Conservation (phyloP, 495 filamentous ascomycete genomes). For the Beverwykella pulmonaria region DNA sequence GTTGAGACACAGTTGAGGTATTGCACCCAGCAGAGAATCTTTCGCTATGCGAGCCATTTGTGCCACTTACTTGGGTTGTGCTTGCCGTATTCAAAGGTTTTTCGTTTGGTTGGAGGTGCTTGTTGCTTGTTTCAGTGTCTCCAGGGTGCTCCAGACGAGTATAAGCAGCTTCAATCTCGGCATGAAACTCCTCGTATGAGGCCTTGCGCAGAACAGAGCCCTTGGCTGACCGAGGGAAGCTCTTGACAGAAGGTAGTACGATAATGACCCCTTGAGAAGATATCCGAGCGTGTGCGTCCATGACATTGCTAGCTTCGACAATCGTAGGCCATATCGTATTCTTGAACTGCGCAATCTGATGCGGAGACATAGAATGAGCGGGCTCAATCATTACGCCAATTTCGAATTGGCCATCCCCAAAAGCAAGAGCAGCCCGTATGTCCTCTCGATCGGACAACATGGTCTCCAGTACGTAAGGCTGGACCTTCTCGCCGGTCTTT, state of each 20-base stretch:
- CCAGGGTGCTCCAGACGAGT: constrained; percentile 23
- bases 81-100: not conserved
- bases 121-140: not conserved
- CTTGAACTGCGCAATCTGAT: constrained; percentile 1
- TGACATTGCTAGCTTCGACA: not conserved
- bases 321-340: constrained; percentile 4
- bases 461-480: constrained; percentile 41
- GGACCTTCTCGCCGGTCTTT: constrained; percentile 49
- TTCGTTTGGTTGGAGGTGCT: not conserved
- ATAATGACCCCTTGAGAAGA: constrained; percentile 40
- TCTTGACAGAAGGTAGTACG: constrained; percentile 27
- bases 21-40: not conserved
- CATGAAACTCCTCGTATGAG: constrained; percentile 42
- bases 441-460: constrained; percentile 15
- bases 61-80: not conserved
- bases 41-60: not conserved
- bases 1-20: not conserved
- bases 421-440: constrained; percentile 42
- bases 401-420: constrained; percentile 46
- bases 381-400: constrained; percentile 47
- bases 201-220: constrained; percentile 44
- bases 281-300: constrained; percentile 30
- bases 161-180: constrained; percentile 43
- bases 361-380: not conserved
- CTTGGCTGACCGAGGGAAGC: constrained; percentile 47